These are phyloP conservation scores for Hortiboletus rubellus DNA, from an alignment of 1,284 basidiomycete species.

Conservation along the genomic window DNA sequence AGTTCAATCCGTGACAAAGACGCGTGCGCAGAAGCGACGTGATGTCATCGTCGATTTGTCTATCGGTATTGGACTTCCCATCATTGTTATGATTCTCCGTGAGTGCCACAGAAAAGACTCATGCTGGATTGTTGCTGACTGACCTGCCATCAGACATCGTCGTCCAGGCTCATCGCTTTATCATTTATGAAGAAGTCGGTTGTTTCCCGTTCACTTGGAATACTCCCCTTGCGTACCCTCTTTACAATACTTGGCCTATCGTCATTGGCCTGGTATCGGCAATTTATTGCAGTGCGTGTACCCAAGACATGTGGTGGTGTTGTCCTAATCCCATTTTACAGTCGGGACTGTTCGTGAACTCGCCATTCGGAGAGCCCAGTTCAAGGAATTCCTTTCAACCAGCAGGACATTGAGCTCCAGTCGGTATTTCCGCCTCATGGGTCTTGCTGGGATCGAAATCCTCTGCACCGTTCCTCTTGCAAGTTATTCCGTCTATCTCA, in stretches of 20 bases:
- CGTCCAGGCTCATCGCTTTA: conserved; percentile 39
- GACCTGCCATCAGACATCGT: conserved; percentile 28
- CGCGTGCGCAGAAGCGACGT: conserved; percentile 36
- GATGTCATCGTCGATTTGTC: conserved; percentile 44
- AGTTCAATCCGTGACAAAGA: conserved; percentile 34
- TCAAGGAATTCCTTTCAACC: conserved; percentile 32
- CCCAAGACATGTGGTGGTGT: not conserved
- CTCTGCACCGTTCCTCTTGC: conserved; percentile 36
- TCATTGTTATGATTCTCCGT: conserved; percentile 53
- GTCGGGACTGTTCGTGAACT: conserved; percentile 32
- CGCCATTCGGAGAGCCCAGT: conserved; percentile 29
- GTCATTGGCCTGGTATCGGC: conserved; percentile 28
- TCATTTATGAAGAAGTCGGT: conserved; percentile 41
- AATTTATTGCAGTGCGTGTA: conserved; percentile 27
- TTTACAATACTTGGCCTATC: conserved; percentile 27
- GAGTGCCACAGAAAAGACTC: conserved; percentile 24
- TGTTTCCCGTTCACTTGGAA: conserved; percentile 37
- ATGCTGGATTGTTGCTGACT: not conserved
- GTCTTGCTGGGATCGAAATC: conserved; percentile 43
- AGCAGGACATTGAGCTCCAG: conserved; percentile 34
- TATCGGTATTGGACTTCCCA: conserved; percentile 51
- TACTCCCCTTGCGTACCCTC: conserved; percentile 25
- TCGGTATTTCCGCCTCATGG: conserved; percentile 55
- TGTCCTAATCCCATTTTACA: not conserved
- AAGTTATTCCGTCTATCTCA: conserved; percentile 29